These are phyloP conservation scores for Rhynchosporium secalis DNA, from an alignment of 2,329 filamentous ascomycete species.

Conservation along the genomic window DNA sequence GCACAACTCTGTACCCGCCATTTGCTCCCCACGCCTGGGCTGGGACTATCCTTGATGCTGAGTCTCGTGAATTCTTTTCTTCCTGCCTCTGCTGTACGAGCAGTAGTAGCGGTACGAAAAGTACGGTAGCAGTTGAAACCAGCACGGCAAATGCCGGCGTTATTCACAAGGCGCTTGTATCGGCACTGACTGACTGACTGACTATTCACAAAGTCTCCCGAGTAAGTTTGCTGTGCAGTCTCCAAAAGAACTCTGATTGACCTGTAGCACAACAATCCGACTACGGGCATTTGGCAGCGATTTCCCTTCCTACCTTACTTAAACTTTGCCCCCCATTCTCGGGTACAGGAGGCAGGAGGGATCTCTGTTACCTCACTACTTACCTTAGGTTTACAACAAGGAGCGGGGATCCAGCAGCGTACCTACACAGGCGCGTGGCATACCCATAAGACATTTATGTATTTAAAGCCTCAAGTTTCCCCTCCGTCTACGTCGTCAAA, in stretches of 20 bases:
- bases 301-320: background rate
- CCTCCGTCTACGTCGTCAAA: background rate
- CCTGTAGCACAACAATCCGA: slow-evolving; percentile 23
- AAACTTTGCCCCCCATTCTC: background rate
- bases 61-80: too few species aligned
- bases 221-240: too few species aligned
- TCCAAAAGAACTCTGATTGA: slow-evolving; percentile 1
- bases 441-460: background rate
- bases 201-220: too few species aligned
- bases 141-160: too few species aligned
- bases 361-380: background rate
- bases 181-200: slow-evolving; percentile 5
- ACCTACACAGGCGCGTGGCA: background rate
- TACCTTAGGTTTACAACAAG: slow-evolving; percentile 1
- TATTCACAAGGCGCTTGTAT: too few species aligned
- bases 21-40: too few species aligned
- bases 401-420: slow-evolving; percentile 1
- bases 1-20: too few species aligned
- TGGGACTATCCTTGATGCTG: too few species aligned
- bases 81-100: too few species aligned
- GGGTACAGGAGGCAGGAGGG: too few species aligned
- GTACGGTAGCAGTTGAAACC: too few species aligned
- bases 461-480: slow-evolving; percentile 8
- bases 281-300: slow-evolving; percentile 9
- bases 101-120: too few species aligned